Evolutionary conservation across 2,329 filamentous ascomycete species (phyloP), one percentile per base, ranked within the genome.

Genomic region (Pyricularia grisea): DNA sequence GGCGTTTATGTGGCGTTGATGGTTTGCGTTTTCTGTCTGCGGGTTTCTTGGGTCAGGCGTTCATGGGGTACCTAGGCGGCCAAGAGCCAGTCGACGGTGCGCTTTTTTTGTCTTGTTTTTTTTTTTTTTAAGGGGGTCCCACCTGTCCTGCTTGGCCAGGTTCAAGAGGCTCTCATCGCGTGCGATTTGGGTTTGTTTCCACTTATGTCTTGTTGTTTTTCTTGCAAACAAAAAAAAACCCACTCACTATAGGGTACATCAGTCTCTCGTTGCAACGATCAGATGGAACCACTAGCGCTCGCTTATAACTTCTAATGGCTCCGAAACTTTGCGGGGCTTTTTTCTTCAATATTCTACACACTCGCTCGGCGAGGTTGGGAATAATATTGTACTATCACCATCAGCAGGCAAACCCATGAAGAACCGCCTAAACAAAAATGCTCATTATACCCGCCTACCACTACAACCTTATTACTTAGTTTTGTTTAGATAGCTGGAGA

Each of bases 341-440:
- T 50, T 42, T 42, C 6, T 25, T 67, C 36, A 67, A 6, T 14
- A 27, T 67, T 55, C 65, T 4, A 67, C 55, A 61, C 66, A 28
- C 66, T 67, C 66, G 28, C 36, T 67, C 50, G 36, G 66, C 42
- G 64, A 36, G 66, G 66, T 31, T 58, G 36, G 66, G 66, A 55
- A 67, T 67, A 67, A 67, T 60, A 27, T 11, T 67, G 66, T 67
- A 67, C 66, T 61, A 67, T 65, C 64, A 65, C 64, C 30, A 31
- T n/a, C 28, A 31, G 28, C 17, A 65, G 42, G 42, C 42, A 20
- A 50, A 50, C 12, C 12, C 42, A 17, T 42, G 36, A 20, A 50
- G 12, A 50, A 50, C 42, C 42, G 42, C 14, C 14, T 5, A 50
- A 50, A 50, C 6, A 50, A 50, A 50, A 50, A 50, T 7, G 33